Evolutionary conservation across 257 asterid genomes (phyloP).

Genomic region (Ilex aquifolium): DNA sequence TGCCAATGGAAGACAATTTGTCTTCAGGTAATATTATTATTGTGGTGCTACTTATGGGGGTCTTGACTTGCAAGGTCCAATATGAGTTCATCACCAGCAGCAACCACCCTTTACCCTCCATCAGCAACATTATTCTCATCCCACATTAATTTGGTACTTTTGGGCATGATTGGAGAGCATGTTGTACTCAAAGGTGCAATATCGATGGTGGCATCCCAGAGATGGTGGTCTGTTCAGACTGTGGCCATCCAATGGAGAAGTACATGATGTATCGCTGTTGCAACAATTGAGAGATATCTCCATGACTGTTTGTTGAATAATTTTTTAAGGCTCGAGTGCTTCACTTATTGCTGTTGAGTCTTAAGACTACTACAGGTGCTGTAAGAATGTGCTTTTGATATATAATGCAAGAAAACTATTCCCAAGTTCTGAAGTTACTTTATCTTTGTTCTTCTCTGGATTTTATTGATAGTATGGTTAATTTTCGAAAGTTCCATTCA

Average conservation of each 20-base stretch:
- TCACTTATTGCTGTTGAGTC: too few species aligned
- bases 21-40: background rate
- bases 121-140: slow-evolving; percentile 11
- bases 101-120: background rate
- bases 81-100: background rate
- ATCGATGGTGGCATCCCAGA: slow-evolving; percentile 67
- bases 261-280: slow-evolving; percentile 80
- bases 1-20: background rate
- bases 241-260: slow-evolving; percentile 71
- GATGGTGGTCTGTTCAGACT: slow-evolving; percentile 69
- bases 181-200: slow-evolving; percentile 61
- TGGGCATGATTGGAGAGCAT: slow-evolving; percentile 83
- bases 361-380: too few species aligned
- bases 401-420: too few species aligned
- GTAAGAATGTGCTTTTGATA: too few species aligned
- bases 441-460: too few species aligned
- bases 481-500: too few species aligned
- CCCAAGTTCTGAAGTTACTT: too few species aligned
- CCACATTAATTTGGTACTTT: slow-evolving; percentile 50
- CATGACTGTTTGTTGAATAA: background rate
- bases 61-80: background rate
- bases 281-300: slow-evolving; percentile 34
- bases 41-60: background rate
- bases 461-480: too few species aligned
- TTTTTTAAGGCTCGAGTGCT: too few species aligned